Base-by-base conservation (phyloP, 1,284 basidiomycete species). In the Papiliotrema nemorosa region DNA sequence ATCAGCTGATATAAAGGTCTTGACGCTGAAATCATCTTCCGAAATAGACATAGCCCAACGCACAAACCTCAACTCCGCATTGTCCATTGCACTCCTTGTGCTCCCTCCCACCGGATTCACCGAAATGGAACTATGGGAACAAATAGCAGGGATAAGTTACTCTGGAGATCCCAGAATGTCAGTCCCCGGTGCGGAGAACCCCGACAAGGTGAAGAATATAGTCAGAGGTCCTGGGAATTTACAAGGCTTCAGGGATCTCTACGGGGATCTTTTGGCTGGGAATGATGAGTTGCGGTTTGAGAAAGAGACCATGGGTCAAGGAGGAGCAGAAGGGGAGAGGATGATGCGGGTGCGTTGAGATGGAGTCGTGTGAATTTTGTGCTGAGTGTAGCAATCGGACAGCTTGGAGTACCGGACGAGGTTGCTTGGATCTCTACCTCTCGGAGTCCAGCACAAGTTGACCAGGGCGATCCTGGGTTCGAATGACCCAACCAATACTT, bases 201-300 rank as follows among this genome's bases (percentile, higher is more conserved):
- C 90, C 22, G 80, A 83, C 56, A 99, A 99, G 76, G 86, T 97
- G n/a, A 77, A 78, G 46, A 97, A 97, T 74, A 96, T 97, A 61
- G 92, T 97, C 24, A 76, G 80, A 53, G 84, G 84, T 47, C 89
- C 96, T 74, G 64, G 71, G 25, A 63, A 59, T 3, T 78, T 81
- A 21, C 80, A 81, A 5, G 89, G 91, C 67, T 97, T 98, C 76
- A 81, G 84, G 54, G 84, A 87, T 62, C 77, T 97, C 59, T 98
- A 97, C 76, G 84, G 85, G 61, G 81, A 86, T 20, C 78, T 91
- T 4, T 82, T 86, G 5, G 79, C 81, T n/a, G 86, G 85, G 1
- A 73, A 90, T 3, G 85, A 16, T 5, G 25, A 38, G 37, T n/a
- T 39, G 27, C n/a, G 21, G 34, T 6, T 31, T 4, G 40, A 16